Evolutionary conservation across 176 grass and related monocot genomes (phyloP), one percentile per base, ranked within the genome.

Genomic region (Raddia distichophylla): DNA sequence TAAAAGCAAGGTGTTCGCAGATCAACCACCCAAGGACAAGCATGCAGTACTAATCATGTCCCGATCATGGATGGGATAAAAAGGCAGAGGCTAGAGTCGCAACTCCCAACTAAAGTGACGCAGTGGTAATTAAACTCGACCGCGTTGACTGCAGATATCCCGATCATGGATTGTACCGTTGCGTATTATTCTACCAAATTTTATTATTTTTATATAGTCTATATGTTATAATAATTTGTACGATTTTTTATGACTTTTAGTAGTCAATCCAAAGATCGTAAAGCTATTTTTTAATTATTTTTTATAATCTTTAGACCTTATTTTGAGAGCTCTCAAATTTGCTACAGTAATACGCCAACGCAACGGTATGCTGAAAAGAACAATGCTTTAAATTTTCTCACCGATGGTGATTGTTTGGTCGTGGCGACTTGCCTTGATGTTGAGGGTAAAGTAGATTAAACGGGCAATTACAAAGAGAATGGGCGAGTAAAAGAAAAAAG

Each of bases 11-110:
- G 64, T 10, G 83, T 32, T 55, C 37, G 71, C 77, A 65, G 82
- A 89, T 85, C 64, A 89, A 85, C 87, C 40, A 85, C 77, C 80
- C 84, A 32, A 61, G 54, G 46, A 68, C 66, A 79, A 88, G 56
- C 75, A 74, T 6, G 60, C 60, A 1, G 3, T 66, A 27, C 27
- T 40, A 75, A 68, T 65, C 59, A 78, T 80, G 52, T 22, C 14
- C 56, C 7, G 63, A 84, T 76, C 71, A 78, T 70, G 77, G 66
- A 47, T 11, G 69, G 43, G 20, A 47, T 17, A 18, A 46, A 75
- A 69, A 42, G 9, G 37, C 64, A 5, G 27, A 14, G n/a, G 32
- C 32, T 8, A 17, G 16, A 12, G 57, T 5, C 4, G 32, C 14
- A 14, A 19, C 56, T 19, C 4, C 17, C 37, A 53, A 20, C 54